Conservation (phyloP, 768 basidiomycete genomes). For the Lactifluus pinguis region DNA sequence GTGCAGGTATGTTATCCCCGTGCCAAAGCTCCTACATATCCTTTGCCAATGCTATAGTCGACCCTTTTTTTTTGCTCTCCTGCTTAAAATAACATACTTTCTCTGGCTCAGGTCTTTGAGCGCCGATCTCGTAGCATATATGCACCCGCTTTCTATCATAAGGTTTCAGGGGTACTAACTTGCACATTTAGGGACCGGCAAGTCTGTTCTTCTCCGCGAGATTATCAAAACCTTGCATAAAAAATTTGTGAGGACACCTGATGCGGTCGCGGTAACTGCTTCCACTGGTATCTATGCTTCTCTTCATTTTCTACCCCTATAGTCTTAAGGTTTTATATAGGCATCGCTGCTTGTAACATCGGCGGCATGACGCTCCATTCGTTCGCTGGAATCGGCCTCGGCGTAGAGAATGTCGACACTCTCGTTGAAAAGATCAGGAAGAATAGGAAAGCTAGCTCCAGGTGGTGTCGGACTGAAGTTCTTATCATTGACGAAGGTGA, state of each 20-base stretch:
- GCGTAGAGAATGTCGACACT: constrained; percentile 50
- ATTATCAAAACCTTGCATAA: constrained; percentile 71
- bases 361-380: constrained; percentile 94
- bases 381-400: constrained; percentile 90
- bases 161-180: not conserved
- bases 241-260: constrained; percentile 41
- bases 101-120: constrained; percentile 1
- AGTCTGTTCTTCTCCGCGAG: constrained; percentile 88
- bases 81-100: not conserved
- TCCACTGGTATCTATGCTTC: constrained; percentile 57
- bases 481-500: constrained; percentile 77
- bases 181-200: constrained; percentile 70
- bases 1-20: constrained; percentile 60
- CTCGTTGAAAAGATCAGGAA: constrained; percentile 60
- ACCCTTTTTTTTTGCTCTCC: not conserved
- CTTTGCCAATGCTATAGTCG: not conserved
- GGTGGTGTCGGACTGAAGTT: constrained; percentile 82
- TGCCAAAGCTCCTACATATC: constrained; percentile 1
- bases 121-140: not conserved
- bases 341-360: constrained; percentile 96
- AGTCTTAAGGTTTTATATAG: constrained; percentile 26
- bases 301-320: not conserved
- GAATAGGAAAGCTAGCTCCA: constrained; percentile 72
- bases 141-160: not conserved
- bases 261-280: constrained; percentile 88